Conservation (phyloP, 2,329 filamentous ascomycete species). For the Cladosporium colombiae region DNA sequence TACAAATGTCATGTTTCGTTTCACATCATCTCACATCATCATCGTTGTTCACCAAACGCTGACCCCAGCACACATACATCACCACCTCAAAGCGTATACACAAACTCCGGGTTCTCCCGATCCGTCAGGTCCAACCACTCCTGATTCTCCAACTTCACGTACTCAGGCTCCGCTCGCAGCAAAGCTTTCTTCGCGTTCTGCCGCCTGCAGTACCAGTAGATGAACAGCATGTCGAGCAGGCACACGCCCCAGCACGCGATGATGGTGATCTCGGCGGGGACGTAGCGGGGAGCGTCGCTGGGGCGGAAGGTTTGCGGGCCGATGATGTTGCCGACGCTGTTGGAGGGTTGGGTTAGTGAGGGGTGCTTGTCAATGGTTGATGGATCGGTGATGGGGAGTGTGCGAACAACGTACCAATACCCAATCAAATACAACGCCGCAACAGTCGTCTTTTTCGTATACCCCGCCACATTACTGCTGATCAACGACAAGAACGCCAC, state of each 20-base stretch:
- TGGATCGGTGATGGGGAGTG: too few species aligned
- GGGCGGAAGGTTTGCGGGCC: slow-evolving; percentile 60
- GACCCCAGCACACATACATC: too few species aligned
- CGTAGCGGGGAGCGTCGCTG: slow-evolving; percentile 59
- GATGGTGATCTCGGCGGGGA: slow-evolving; percentile 65
- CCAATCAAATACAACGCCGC: slow-evolving; percentile 56
- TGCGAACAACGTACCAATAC: slow-evolving; percentile 30
- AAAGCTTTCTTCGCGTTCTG: slow-evolving; percentile 62
- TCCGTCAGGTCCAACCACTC: slow-evolving; percentile 67
- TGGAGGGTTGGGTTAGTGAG: slow-evolving; percentile 40
- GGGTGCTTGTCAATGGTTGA: too few species aligned
- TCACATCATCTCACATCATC: too few species aligned
- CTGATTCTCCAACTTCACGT: slow-evolving; percentile 65
- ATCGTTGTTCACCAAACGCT: too few species aligned
- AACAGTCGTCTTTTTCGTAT: slow-evolving; percentile 62
- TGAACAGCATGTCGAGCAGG: slow-evolving; percentile 59
- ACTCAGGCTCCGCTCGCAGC: slow-evolving; percentile 55
- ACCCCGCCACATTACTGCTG: slow-evolving; percentile 61
- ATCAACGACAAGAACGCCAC: slow-evolving; percentile 65
- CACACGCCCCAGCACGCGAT: slow-evolving; percentile 60
- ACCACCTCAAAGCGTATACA: slow-evolving; percentile 45
- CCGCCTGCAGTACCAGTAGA: slow-evolving; percentile 61
- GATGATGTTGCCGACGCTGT: slow-evolving; percentile 56
- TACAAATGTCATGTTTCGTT: too few species aligned
- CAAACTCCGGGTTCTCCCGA: slow-evolving; percentile 62